Percentiles rank a stretch among this genome's conserved stretches.
Conservation (phyloP, 2,329 filamentous ascomycete genomes). For the Calonectria pauciramosa region DNA sequence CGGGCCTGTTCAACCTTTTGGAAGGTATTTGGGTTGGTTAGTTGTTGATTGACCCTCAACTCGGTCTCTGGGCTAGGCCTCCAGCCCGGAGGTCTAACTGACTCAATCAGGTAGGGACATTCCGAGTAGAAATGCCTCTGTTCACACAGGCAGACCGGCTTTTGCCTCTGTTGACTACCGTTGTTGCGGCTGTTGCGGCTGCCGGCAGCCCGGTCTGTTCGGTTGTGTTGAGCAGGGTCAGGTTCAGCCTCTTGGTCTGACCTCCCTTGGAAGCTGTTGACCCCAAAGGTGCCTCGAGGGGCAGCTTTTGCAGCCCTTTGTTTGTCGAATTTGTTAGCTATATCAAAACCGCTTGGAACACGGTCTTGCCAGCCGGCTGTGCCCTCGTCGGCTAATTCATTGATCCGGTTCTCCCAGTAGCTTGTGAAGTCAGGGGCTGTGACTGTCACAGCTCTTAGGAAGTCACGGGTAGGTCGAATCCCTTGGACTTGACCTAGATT, state of each 20-base stretch:
- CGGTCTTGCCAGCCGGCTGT: background rate
- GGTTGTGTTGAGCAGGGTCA: background rate
- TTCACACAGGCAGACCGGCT: background rate
- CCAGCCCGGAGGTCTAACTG: background rate
- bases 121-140: constrained; percentile 10
- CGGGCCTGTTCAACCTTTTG: background rate
- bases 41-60: background rate
- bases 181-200: background rate
- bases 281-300: too few species aligned
- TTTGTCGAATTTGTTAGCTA: background rate
- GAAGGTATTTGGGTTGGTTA: background rate
- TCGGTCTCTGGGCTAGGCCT: background rate
- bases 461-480: background rate
- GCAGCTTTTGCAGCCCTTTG: too few species aligned
- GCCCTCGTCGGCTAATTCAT: background rate
- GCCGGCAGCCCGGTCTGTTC: too few species aligned
- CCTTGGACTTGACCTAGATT: background rate
- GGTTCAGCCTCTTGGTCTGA: background rate
- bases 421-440: background rate
- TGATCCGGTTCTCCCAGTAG: constrained; percentile 5
- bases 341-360: background rate
- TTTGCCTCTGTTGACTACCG: background rate
- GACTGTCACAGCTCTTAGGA: background rate
- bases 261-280: too few species aligned
- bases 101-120: background rate